Evolutionary conservation across 2,329 filamentous ascomycete species (phyloP).

Genomic region (Botrytis aclada): DNA sequence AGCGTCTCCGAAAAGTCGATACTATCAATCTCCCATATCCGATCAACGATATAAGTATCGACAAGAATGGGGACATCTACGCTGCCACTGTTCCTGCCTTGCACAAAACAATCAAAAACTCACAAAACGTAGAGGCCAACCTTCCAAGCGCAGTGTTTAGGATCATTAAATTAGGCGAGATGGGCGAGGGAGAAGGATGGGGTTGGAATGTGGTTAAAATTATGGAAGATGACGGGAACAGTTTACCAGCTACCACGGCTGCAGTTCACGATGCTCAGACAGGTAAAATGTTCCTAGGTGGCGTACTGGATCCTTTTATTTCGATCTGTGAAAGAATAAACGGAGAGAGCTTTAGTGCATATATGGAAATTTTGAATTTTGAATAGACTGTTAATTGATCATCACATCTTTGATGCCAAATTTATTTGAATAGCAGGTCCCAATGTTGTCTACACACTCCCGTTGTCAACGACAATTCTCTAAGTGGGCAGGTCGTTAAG

Average conservation of each 20-base stretch:
- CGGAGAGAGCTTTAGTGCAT: conserved; percentile 8
- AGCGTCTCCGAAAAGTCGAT: conserved; percentile 27
- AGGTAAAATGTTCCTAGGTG: conserved; percentile 37
- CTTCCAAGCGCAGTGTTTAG: conserved; percentile 31
- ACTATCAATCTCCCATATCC: conserved; percentile 35
- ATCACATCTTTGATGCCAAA: neutral
- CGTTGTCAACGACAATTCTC: neutral
- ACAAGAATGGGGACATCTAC: conserved; percentile 39
- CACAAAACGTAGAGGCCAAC: conserved; percentile 28
- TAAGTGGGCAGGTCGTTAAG: neutral
- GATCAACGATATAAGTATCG: conserved; percentile 40
- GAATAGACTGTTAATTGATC: neutral
- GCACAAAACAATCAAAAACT: conserved; percentile 26
- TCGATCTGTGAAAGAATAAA: conserved; percentile 15
- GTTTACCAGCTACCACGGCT: conserved; percentile 32
- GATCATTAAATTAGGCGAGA: conserved; percentile 26
- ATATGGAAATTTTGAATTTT: conserved; percentile 8
- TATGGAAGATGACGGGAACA: conserved; percentile 39
- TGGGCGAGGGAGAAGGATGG: conserved; percentile 26
- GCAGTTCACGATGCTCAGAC: conserved; percentile 37
- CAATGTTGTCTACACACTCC: neutral
- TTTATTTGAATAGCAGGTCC: neutral
- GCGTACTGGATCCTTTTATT: conserved; percentile 16
- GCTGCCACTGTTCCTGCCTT: conserved; percentile 38
- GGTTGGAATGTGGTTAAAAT: conserved; percentile 33